Evolutionary conservation across 2,329 filamentous ascomycete species (phyloP).

Genomic region (Fusarium nodosum): DNA sequence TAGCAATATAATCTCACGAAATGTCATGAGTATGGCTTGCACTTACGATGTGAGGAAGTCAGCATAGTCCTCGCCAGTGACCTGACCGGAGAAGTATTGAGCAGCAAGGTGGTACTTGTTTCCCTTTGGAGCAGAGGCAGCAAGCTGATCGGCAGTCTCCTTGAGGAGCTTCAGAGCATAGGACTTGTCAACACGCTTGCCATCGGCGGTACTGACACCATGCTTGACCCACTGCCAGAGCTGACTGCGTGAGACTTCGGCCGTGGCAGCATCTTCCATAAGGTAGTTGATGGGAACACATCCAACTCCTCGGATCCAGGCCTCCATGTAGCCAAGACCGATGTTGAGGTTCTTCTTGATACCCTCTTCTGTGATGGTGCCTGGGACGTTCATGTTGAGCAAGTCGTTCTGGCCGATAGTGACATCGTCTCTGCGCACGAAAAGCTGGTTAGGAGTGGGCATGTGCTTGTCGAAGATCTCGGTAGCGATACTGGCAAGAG

Average conservation of each 20-base stretch:
- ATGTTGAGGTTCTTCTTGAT: constrained; percentile 99
- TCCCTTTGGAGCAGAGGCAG: constrained; percentile 81
- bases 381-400: constrained; percentile 97
- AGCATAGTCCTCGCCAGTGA: constrained; percentile 97
- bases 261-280: constrained; percentile 98
- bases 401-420: constrained; percentile 88
- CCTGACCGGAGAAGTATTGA: constrained; percentile 92
- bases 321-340: constrained; percentile 97
- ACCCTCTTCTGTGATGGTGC: constrained; percentile 90
- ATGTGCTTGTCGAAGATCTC: constrained; percentile 99
- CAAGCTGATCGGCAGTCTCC: constrained; percentile 84
- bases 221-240: constrained; percentile 95
- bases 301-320: constrained; percentile 93
- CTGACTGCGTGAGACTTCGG: constrained; percentile 93
- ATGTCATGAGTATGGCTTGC: neutral
- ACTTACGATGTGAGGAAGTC: constrained; percentile 91
- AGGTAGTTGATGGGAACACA: constrained; percentile 98
- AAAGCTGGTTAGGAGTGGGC: constrained; percentile 98
- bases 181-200: constrained; percentile 92
- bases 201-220: constrained; percentile 81
- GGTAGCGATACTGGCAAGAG: constrained; percentile 86
- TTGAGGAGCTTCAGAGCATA: constrained; percentile 89
- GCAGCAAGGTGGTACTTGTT: constrained; percentile 94
- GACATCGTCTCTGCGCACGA: constrained; percentile 90
- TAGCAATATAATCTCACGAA: constrained; percentile 1